A percentile compares a stretch with the other conserved stretches of the same genome.
Evolutionary conservation across 2,329 filamentous ascomycete species (phyloP).

Genomic region (Polytolypa hystricis): DNA sequence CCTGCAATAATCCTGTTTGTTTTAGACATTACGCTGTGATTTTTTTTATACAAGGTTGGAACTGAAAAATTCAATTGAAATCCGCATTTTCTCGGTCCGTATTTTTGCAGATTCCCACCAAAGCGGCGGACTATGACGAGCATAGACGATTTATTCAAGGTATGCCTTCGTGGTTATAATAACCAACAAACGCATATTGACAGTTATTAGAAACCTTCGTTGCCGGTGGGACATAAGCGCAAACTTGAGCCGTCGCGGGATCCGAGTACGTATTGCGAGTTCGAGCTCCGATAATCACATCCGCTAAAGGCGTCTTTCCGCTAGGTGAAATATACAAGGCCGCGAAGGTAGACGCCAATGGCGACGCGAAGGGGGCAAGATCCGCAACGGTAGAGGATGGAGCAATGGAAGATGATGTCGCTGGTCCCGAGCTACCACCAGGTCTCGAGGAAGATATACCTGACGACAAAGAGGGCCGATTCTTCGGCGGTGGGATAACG

Average conservation of each 20-base stretch:
- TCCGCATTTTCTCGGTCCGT: too few relatives aligned
- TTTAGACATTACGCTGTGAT: too few relatives aligned
- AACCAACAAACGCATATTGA: conserved; percentile 11
- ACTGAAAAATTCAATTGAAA: too few relatives aligned
- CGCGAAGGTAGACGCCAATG: conserved; percentile 41
- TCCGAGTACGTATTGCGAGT: conserved; percentile 30
- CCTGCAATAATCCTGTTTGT: too few relatives aligned
- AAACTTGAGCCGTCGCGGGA: conserved; percentile 47
- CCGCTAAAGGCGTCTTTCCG: conserved; percentile 6
- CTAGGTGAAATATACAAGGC: conserved; percentile 49
- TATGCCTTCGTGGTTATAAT: conserved; percentile 10
- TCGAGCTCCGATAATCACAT: conserved; percentile 8
- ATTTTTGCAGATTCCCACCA: too few relatives aligned
- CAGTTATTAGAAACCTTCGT: conserved; percentile 35
- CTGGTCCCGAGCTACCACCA: conserved; percentile 45
- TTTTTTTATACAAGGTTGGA: too few relatives aligned
- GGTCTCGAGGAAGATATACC: conserved; percentile 48
- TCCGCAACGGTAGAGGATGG: conserved; percentile 38
- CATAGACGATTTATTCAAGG: conserved; percentile 53
- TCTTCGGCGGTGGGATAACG: conserved; percentile 87
- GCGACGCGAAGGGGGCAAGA: conserved; percentile 39
- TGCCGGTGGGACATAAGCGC: conserved; percentile 41
- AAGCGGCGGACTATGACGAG: conserved; percentile 39
- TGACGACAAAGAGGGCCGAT: conserved; percentile 85
- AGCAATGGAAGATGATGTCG: conserved; percentile 35